Conservation (phyloP, 1,284 basidiomycete genomes). For the Malassezia japonica region DNA sequence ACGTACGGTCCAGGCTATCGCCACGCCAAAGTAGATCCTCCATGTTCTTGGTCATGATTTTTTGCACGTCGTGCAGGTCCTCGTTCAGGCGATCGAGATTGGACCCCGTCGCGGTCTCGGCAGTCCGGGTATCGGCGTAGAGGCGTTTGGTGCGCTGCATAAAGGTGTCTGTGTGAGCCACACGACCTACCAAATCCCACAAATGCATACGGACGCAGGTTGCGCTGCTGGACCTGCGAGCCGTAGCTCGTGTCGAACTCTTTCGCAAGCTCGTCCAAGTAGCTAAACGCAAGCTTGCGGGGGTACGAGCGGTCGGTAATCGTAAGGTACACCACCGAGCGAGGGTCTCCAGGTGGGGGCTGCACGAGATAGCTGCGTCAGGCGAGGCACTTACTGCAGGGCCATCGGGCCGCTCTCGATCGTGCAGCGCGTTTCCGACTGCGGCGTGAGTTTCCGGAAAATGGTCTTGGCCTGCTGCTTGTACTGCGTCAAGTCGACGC, state of each 20-base stretch:
- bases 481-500: conserved; percentile 84
- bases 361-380: conserved; percentile 74
- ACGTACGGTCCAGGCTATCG: conserved; percentile 73
- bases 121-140: conserved; percentile 85
- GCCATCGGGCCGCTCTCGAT: conserved; percentile 93
- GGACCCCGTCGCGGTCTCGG: conserved; percentile 58
- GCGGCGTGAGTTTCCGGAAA: conserved; percentile 74
- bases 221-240: conserved; percentile 35
- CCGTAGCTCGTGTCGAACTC: conserved; percentile 60
- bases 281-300: conserved; percentile 92
- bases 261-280: conserved; percentile 90
- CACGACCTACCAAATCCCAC: conserved; percentile 33
- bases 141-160: conserved; percentile 94
- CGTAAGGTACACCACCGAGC: conserved; percentile 74
- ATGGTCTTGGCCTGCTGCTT: conserved; percentile 97
- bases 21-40: conserved; percentile 96
- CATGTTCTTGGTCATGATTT: conserved; percentile 99
- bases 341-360: conserved; percentile 37
- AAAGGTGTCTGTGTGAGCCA: conserved; percentile 70
- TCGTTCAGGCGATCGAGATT: conserved; percentile 82
- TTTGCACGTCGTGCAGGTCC: conserved; percentile 90
- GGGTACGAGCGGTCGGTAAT: conserved; percentile 96
- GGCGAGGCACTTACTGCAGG: conserved; percentile 63
- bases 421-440: conserved; percentile 86
- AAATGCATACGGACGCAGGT: conserved; percentile 41